Base-by-base conservation (phyloP, 2,329 filamentous ascomycete genomes). In the Corynespora cassiicola region DNA sequence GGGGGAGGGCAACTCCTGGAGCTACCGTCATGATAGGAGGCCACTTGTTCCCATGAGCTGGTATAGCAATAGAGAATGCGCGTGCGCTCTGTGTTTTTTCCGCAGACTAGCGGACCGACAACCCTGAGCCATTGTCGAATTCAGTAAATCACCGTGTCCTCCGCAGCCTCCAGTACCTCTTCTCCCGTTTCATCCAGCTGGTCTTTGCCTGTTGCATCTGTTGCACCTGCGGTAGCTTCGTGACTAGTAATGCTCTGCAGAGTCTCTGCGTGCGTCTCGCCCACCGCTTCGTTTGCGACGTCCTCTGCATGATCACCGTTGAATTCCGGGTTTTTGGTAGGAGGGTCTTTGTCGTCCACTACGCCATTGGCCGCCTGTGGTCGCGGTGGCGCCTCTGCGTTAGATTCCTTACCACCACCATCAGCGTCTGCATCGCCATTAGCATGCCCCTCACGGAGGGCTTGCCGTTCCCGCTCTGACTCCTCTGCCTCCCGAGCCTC, bases 71-170 rank as follows among this genome's bases (percentile, higher is more conserved):
- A n/a, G n/a, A n/a, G n/a, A n/a, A n/a, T n/a, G n/a, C n/a, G n/a
- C n/a, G n/a, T n/a, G n/a, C n/a, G n/a, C n/a, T n/a, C n/a, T n/a
- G n/a, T n/a, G n/a, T n/a, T n/a, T n/a, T n/a, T 7, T 16, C 11
- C 19, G 14, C 12, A 21, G 15, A 14, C 26, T 17, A 32, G 22
- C 47, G 40, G 42, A 30, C 46, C 41, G 43, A 28, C 11, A 36
- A 39, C 30, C 35, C 35, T 43, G 38, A 31, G 26, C 23, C 8
- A 21, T 36, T 31, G 25, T 17, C 36, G 26, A 26, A 22, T 45
- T 79, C 74, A 96, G 73, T 96, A 96, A 43, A 95, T 92, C 36
- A 96, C 89, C 55, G 86, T 90, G 59, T 96, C 90, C 72, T 96
- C 90, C 44, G 90, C 88, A 37, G 86, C 88, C 66, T 90, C 87